Evolutionary conservation across 129 eudicot genomes (phyloP).

Genomic region (Glebionis coronaria): DNA sequence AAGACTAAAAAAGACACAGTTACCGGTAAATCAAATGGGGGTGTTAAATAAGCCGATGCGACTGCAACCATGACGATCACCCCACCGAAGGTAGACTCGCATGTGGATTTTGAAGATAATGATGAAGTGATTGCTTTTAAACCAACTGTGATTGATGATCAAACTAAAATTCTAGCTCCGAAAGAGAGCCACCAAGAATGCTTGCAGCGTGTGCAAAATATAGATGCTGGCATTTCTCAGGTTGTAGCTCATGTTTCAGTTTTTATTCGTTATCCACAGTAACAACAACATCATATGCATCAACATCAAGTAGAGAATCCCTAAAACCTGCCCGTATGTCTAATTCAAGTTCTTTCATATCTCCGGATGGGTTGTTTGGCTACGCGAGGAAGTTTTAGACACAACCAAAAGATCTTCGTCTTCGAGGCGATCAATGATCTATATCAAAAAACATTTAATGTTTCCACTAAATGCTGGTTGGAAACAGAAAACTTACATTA

Average conservation of each 20-base stretch:
- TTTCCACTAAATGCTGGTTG: too few species aligned
- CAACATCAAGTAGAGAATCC: too few species aligned
- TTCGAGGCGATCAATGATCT: too few species aligned
- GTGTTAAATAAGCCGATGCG: slow-evolving; percentile 16
- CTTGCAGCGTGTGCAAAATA: slow-evolving; percentile 23
- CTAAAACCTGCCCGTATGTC: too few species aligned
- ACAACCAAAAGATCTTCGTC: too few species aligned
- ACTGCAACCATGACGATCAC: slow-evolving; percentile 12
- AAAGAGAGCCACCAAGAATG: slow-evolving; percentile 24
- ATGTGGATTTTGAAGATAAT: slow-evolving; percentile 49
- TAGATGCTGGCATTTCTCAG: slow-evolving; percentile 18
- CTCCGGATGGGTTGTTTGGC: too few species aligned
- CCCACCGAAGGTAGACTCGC: slow-evolving; percentile 25
- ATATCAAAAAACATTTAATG: too few species aligned
- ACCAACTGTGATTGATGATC: slow-evolving; percentile 48
- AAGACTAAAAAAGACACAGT: slow-evolving; percentile 29
- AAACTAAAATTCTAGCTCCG: slow-evolving; percentile 22
- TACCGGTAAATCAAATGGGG: slow-evolving; percentile 26
- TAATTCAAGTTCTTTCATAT: too few species aligned
- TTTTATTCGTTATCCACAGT: too few species aligned
- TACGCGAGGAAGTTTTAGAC: too few species aligned
- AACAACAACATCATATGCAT: too few species aligned
- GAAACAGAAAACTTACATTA: too few species aligned
- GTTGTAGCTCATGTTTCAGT: slow-evolving; percentile 27
- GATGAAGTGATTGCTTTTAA: slow-evolving; percentile 63